Base-by-base conservation (phyloP, 2,329 filamentous ascomycete species). In the Exophiala mesophila region DNA sequence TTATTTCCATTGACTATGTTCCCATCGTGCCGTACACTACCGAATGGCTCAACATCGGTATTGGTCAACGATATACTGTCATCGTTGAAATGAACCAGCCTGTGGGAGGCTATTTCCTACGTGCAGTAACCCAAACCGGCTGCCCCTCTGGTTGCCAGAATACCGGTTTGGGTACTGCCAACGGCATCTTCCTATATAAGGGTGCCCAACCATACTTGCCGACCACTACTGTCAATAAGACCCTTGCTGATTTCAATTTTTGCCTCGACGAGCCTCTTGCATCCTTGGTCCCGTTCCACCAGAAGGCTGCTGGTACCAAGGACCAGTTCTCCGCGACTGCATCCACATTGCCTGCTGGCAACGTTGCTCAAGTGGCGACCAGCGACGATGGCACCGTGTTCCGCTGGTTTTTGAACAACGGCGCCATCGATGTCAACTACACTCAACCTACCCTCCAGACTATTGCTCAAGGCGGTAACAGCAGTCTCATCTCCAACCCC, bases 21-120 rank as follows among this genome's bases (percentile, higher is more conserved):
- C 75, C 78, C 2, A 67, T 83, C 17, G 54, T 65, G 17, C 78
- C 78, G 0, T 82, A 73, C 46, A 60, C 61, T 1, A 71, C 76
- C 1, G 64, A 67, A 0, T 63, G 61, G 15, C 36, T 78, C 3
- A 62, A 63, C 18, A 55, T 76, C 33, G 64, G 60, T 5, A 70
- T 73, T 49, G 70, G 70, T 56, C 64, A 67, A 52, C 59, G 65
- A 6, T 67, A 67, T 47, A 64, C 67, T 38, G 54, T 68, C 59
- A 2, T 76, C 17, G 62, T 75, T 6, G 59, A 59, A 5, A 71
- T 69, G 4, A 55, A 70, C 40, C 60, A 66, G 32, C 44, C 52
- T 1, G 51, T 52, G 9, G 53, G 44, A 7, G 53, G 65, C 54
- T 76, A 72, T 20, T 76, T 71, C 71, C 38, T 59, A 13, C 52